Evolutionary conservation across 345 rosid genomes (phyloP).

Genomic region (Moricandia arvensis): DNA sequence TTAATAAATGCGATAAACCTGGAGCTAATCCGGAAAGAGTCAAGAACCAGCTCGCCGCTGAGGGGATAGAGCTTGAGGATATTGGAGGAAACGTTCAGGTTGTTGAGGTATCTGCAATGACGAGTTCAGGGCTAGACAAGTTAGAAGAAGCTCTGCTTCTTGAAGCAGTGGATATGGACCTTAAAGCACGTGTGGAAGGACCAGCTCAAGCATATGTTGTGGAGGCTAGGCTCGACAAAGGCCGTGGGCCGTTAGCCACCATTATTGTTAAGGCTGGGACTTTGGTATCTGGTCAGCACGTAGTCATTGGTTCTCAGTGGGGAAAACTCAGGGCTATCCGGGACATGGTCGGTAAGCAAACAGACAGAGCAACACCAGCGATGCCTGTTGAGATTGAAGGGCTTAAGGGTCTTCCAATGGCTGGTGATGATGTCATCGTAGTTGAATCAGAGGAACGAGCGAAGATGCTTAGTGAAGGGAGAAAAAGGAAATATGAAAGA

Average conservation of each 20-base stretch:
- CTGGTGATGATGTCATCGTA: constrained; percentile 88
- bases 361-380: constrained; percentile 68
- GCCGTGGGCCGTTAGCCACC: constrained; percentile 87
- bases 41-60: constrained; percentile 78
- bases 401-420: constrained; percentile 90
- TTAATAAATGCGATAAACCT: constrained; percentile 91
- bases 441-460: constrained; percentile 92
- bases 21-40: constrained; percentile 80
- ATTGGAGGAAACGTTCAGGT: constrained; percentile 90
- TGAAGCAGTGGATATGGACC: constrained; percentile 88
- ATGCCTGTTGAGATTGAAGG: constrained; percentile 95
- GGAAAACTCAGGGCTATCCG: constrained; percentile 85
- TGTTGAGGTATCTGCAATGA: constrained; percentile 82
- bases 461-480: constrained; percentile 85
- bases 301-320: constrained; percentile 89
- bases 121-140: constrained; percentile 69
- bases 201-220: constrained; percentile 96
- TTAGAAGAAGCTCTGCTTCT: constrained; percentile 90
- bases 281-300: constrained; percentile 71
- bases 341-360: constrained; percentile 67
- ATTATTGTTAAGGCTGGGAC: constrained; percentile 90
- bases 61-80: constrained; percentile 86
- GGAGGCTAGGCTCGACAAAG: constrained; percentile 92
- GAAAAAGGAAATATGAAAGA: constrained; percentile 70
- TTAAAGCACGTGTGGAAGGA: constrained; percentile 84